phyloP scores from a whole-genome alignment of 2,329 filamentous ascomycete genomes.

The Neopestalotiopsis clavispora region DNA sequence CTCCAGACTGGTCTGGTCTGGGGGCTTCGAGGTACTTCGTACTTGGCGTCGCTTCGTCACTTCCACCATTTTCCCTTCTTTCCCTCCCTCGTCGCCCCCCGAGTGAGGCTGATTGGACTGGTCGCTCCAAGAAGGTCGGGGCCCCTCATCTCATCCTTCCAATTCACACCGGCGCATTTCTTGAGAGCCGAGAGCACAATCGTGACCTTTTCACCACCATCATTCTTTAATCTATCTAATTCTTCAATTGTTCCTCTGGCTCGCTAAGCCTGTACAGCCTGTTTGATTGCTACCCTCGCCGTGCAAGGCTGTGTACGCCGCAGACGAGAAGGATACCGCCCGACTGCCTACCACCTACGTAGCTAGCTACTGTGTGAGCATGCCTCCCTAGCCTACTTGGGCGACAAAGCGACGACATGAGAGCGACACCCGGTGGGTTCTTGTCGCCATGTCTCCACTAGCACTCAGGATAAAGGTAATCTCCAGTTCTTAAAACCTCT shows the following conservation, averaged over 20 bases:
- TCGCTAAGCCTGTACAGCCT: neutral
- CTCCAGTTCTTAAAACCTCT: neutral
- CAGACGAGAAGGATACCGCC: neutral
- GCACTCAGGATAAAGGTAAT: constrained; percentile 7
- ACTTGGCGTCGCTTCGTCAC: neutral
- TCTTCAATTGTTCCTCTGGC: neutral
- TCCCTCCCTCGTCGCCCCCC: neutral
- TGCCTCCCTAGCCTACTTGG: neutral
- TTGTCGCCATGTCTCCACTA: constrained; percentile 9
- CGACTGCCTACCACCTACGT: neutral
- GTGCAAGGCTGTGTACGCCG: constrained; percentile 2
- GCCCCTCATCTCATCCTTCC: neutral
- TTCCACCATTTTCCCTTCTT: neutral
- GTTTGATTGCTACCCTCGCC: neutral
- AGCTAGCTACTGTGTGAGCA: neutral
- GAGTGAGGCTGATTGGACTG: constrained; percentile 8
- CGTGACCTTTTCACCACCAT: neutral
- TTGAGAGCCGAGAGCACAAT: neutral
- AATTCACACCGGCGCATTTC: neutral
- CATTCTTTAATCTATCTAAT: neutral
- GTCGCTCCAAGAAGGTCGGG: neutral
- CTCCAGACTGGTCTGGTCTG: neutral
- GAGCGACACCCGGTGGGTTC: neutral
- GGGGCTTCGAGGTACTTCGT: neutral
- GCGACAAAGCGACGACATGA: neutral